These are phyloP conservation scores for Leptographium lundbergii DNA, from an alignment of 2,329 filamentous ascomycete genomes.

Conservation along the genomic window DNA sequence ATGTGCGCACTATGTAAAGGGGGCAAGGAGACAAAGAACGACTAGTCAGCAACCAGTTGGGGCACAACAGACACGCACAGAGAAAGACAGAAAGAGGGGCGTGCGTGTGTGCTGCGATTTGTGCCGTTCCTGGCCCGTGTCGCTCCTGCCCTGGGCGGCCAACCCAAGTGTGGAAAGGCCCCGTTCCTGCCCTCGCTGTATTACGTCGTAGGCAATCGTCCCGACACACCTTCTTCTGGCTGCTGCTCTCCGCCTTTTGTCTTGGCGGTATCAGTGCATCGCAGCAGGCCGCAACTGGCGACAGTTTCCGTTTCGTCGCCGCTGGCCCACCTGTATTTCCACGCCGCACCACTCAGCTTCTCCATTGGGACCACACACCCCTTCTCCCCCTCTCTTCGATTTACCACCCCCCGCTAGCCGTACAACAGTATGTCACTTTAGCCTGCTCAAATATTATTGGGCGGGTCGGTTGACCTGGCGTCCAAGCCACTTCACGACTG, in stretches of 20 bases:
- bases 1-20: too few relatives aligned
- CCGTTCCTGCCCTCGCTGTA: background rate
- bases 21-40: too few relatives aligned
- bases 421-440: too few relatives aligned
- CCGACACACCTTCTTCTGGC: background rate
- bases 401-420: too few relatives aligned
- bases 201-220: background rate
- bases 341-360: background rate
- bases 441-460: too few relatives aligned
- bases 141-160: background rate
- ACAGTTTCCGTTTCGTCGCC: background rate
- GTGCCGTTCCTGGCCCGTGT: background rate
- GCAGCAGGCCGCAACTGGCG: background rate
- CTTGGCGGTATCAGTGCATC: background rate
- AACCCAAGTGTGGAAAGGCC: background rate
- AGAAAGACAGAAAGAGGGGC: background rate
- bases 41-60: too few relatives aligned
- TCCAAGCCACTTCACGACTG: too few relatives aligned
- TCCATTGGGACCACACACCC: background rate
- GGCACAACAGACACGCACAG: too few relatives aligned
- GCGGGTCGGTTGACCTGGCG: too few relatives aligned
- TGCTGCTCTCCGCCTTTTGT: background rate
- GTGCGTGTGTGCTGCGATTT: background rate
- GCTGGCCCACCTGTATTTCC: background rate
- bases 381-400: too few relatives aligned